These are phyloP conservation scores for Aspergillus steynii DNA, from an alignment of 495 filamentous ascomycete genomes.

Conservation along the genomic window DNA sequence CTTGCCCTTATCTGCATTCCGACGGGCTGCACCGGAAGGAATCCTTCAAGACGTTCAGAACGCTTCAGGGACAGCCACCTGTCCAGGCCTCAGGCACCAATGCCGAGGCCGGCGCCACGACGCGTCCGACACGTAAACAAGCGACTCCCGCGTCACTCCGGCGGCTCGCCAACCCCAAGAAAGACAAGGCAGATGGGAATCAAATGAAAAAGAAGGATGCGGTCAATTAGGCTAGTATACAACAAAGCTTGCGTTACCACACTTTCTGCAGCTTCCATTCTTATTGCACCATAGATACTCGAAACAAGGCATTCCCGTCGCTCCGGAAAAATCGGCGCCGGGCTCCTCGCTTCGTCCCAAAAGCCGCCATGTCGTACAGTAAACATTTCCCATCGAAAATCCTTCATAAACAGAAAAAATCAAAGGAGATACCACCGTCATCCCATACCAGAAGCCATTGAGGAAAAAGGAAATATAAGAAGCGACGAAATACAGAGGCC, in stretches of 20 bases:
- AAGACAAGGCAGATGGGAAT: not conserved
- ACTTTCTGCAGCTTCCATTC: slow-evolving; percentile 22
- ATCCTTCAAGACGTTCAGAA: not conserved
- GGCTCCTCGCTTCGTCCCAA: slow-evolving; percentile 24
- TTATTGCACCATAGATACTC: slow-evolving; percentile 24
- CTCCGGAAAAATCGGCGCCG: slow-evolving; percentile 20
- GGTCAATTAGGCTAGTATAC: slow-evolving; percentile 31
- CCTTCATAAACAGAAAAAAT: slow-evolving; percentile 39
- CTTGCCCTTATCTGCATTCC: too few relatives aligned
- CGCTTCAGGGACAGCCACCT: not conserved
- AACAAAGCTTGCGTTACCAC: slow-evolving; percentile 21
- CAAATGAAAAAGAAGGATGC: slow-evolving; percentile 14
- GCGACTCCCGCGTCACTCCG: slow-evolving; percentile 18
- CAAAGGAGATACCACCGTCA: slow-evolving; percentile 43
- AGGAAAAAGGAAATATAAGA: slow-evolving; percentile 29
- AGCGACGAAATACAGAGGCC: slow-evolving; percentile 26
- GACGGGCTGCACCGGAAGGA: not conserved
- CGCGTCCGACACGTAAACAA: slow-evolving; percentile 35
- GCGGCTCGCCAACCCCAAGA: not conserved
- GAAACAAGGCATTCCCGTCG: slow-evolving; percentile 21
- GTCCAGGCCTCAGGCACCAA: slow-evolving; percentile 24
- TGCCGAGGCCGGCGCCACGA: slow-evolving; percentile 15
- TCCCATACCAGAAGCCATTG: slow-evolving; percentile 44
- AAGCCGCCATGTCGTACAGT: slow-evolving; percentile 29
- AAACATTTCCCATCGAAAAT: slow-evolving; percentile 38